A percentile compares a stretch with the other conserved stretches of the same genome.
Evolutionary conservation across 2,329 filamentous ascomycete genomes (phyloP).

Genomic region (Pseudocercospora fuligena): DNA sequence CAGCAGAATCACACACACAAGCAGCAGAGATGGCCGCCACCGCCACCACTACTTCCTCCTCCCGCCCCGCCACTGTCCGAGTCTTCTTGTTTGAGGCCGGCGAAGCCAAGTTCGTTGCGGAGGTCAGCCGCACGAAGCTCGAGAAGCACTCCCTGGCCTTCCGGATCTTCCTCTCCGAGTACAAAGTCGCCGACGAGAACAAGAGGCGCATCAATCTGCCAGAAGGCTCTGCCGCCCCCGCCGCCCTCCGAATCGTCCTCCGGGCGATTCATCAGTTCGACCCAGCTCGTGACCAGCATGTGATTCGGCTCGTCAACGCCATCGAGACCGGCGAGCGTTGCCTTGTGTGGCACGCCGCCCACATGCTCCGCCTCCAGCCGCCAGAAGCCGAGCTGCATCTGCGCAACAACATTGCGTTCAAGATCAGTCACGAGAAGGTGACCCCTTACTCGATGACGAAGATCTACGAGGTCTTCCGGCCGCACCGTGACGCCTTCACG

Average conservation of each 20-base stretch:
- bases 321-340: neutral
- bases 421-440: constrained; percentile 10
- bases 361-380: constrained; percentile 9
- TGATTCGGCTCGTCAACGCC: constrained; percentile 10
- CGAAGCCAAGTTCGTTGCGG: neutral
- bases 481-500: neutral
- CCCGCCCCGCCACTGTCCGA: neutral
- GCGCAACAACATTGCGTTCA: constrained; percentile 3
- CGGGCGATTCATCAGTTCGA: constrained; percentile 5
- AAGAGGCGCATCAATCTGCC: constrained; percentile 7
- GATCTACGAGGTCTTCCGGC: constrained; percentile 8
- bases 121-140: constrained; percentile 13
- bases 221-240: constrained; percentile 7
- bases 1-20: neutral
- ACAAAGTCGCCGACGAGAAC: neutral
- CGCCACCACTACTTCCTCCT: neutral
- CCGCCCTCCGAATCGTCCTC: constrained; percentile 16
- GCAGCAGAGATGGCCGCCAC: neutral
- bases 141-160: constrained; percentile 3
- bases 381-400: neutral
- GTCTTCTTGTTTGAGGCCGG: neutral
- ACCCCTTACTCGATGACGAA: constrained; percentile 11
- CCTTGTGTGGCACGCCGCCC: constrained; percentile 17
- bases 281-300: neutral
- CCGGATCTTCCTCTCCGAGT: neutral